Conservation (phyloP, 768 basidiomycete genomes). For the Tremella fuciformis region DNA sequence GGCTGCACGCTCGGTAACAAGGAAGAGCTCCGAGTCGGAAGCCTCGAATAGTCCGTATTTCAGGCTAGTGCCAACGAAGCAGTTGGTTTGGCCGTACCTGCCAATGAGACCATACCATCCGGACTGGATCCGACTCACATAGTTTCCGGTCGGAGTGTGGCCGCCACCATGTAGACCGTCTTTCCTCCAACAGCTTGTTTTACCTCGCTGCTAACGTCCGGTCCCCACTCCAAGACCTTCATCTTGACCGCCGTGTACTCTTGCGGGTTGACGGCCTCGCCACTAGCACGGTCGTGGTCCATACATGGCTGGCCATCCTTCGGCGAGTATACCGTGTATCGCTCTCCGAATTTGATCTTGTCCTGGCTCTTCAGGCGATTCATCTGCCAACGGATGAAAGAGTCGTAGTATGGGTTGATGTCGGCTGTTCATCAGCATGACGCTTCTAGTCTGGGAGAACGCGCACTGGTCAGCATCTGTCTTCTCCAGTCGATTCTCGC, state of each 20-base stretch:
- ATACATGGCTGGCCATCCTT: constrained; percentile 99
- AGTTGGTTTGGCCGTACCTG: constrained; percentile 98
- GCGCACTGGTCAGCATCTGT: constrained; percentile 73
- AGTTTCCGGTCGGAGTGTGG: constrained; percentile 92
- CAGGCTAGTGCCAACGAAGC: constrained; percentile 85
- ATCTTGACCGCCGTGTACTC: constrained; percentile 95
- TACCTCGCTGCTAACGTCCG: constrained; percentile 63
- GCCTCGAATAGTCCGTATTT: constrained; percentile 88
- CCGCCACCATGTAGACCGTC: constrained; percentile 89
- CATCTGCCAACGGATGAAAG: constrained; percentile 96
- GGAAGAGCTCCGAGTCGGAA: constrained; percentile 68
- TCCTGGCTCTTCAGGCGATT: constrained; percentile 82
- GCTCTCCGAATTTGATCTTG: constrained; percentile 96
- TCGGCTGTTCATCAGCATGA: constrained; percentile 56
- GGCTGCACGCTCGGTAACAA: constrained; percentile 82
- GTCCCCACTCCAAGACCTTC: constrained; percentile 82
- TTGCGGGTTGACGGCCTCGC: constrained; percentile 90
- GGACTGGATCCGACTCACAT: constrained; percentile 62
- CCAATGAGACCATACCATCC: background rate
- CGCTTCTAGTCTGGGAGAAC: background rate
- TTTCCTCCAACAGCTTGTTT: constrained; percentile 69
- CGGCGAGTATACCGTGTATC: constrained; percentile 96
- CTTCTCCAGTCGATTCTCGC: constrained; percentile 97
- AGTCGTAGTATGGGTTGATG: constrained; percentile 93
- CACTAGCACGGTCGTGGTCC: constrained; percentile 96